Evolutionary conservation across 768 basidiomycete genomes (phyloP), one percentile per base, ranked within the genome.

Genomic region (Hericium coralloides): DNA sequence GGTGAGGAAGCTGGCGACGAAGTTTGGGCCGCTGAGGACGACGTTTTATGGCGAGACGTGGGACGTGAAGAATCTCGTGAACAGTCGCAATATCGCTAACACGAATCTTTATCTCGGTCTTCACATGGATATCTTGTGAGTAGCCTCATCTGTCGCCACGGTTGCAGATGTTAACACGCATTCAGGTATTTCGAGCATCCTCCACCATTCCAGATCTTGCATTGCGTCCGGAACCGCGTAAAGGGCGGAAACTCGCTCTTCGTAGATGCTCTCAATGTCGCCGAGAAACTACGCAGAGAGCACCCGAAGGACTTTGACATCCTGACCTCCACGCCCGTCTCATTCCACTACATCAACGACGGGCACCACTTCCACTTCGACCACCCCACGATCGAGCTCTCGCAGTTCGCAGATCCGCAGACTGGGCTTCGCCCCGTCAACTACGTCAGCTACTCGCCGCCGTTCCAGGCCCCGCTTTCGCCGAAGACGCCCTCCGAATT

Each of bases 21-120:
- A 65, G 22, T 88, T 98, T 63, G 88, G 92, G 6, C 81, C 90
- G 60, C 75, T 98, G 25, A 76, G 92, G 25, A 74, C 79, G 48
- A 98, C 94, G 9, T 95, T 98, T 68, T 99, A 99, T 63, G 95
- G 95, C 0, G 74, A 78, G 48, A 66, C 87, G 1, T 98, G 93
- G 92, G 83, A 97, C 68, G 95, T 98, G 25, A 81, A 83, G 72
- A 90, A 85, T 59, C 64, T 84, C 41, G 73, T 69, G 43, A 76
- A 90, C 55, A 89, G 89, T 65, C 80, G 76, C 62, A 99, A 99
- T 68, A 92, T 99, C 56, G 95, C 95, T 3, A 98, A 97, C 68
- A 99, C 95, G 12, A 85, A 93, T 68, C 76, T 97, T 23, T 79
- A 90, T 62, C 76, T 99, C 9, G 95, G 87, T 0, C 67, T 95